phyloP scores from a whole-genome alignment of 257 asterid genomes.

The Solanum sitiens region DNA sequence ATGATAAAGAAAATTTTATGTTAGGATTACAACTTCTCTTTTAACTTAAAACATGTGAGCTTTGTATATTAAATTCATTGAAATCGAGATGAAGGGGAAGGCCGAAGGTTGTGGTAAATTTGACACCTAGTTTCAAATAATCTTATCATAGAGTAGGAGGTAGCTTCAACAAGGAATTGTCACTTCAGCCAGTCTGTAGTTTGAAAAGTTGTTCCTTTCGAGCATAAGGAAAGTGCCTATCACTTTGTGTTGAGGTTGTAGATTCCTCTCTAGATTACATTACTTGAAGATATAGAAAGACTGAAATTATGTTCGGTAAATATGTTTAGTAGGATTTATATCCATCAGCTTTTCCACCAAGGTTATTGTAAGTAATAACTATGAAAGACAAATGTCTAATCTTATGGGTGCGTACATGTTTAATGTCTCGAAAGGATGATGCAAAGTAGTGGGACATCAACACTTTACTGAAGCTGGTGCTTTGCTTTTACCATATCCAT shows the following conservation, averaged over 20 bases:
- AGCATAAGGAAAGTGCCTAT: neutral
- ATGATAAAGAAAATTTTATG: neutral
- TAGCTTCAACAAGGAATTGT: neutral
- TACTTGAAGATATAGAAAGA: neutral
- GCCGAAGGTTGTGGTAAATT: neutral
- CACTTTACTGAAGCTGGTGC: neutral
- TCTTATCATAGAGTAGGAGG: neutral
- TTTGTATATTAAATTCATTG: neutral
- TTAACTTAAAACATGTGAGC: neutral
- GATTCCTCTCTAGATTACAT: neutral
- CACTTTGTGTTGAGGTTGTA: neutral
- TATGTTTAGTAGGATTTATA: neutral
- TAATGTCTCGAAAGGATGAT: neutral
- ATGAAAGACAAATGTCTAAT: neutral
- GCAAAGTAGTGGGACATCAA: neutral
- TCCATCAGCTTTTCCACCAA: neutral
- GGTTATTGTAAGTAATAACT: neutral
- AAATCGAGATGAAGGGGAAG: neutral
- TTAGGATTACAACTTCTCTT: neutral
- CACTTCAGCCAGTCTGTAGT: neutral
- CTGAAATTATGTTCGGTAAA: neutral
- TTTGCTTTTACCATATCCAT: neutral
- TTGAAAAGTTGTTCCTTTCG: neutral
- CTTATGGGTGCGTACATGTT: neutral
- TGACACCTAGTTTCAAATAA: neutral